Conservation (phyloP, 2,329 filamentous ascomycete genomes). For the Escovopsis sp. region DNA sequence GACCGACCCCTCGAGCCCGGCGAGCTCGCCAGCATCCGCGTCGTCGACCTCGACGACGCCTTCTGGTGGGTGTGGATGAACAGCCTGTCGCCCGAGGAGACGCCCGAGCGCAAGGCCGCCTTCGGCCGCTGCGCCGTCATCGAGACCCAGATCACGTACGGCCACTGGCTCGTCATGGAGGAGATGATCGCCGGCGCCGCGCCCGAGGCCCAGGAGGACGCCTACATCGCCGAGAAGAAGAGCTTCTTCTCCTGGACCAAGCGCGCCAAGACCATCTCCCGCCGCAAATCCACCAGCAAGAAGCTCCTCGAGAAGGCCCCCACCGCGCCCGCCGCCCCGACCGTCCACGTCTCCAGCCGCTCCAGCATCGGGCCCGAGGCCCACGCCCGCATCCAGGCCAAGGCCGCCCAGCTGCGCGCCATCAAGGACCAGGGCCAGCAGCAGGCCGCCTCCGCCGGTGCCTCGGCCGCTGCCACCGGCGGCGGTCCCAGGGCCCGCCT, state of each 20-base stretch:
- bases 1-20: constrained; percentile 65
- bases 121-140: constrained; percentile 89
- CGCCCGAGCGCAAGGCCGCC: constrained; percentile 68
- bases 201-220: constrained; percentile 65
- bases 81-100: constrained; percentile 84
- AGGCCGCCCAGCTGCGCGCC: constrained; percentile 68
- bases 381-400: constrained; percentile 82
- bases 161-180: constrained; percentile 87
- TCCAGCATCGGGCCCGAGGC: constrained; percentile 79
- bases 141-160: constrained; percentile 68
- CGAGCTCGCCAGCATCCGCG: constrained; percentile 82
- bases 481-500: constrained; percentile 7
- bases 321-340: constrained; percentile 19
- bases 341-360: constrained; percentile 45
- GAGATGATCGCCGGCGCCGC: constrained; percentile 92
- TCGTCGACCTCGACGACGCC: constrained; percentile 76
- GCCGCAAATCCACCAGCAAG: constrained; percentile 58
- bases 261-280: constrained; percentile 44
- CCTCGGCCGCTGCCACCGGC: too few relatives aligned
- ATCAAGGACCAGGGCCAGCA: constrained; percentile 46
- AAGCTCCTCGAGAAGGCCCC: constrained; percentile 32
- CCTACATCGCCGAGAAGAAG: constrained; percentile 93
- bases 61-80: constrained; percentile 99
- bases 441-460: too few relatives aligned
- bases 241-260: constrained; percentile 78